phyloP scores from a whole-genome alignment of 805 yeast species.

The Metschnikowia noctiluminum region DNA sequence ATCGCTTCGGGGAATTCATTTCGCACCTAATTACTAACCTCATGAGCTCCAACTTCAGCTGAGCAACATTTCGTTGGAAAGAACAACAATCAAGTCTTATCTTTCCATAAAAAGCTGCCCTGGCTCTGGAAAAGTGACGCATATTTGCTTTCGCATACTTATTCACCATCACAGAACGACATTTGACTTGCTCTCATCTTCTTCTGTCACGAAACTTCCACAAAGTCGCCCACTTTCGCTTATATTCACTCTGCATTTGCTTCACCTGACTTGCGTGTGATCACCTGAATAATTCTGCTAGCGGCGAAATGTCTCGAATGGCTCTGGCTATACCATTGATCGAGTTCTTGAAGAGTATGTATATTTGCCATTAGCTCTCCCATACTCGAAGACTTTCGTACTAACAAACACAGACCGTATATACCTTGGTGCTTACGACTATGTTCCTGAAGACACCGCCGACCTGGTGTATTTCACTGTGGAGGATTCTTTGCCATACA shows the following conservation, averaged over 20 bases:
- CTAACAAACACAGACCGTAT: slow-evolving; percentile 52
- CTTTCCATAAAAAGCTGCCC: too few relatives aligned
- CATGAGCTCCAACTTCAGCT: background rate
- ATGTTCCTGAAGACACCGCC: slow-evolving; percentile 70
- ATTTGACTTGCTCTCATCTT: too few relatives aligned
- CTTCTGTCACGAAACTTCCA: background rate
- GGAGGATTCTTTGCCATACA: slow-evolving; percentile 88
- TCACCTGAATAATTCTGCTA: too few relatives aligned
- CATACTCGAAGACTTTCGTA: slow-evolving; percentile 5
- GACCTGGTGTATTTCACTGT: slow-evolving; percentile 84
- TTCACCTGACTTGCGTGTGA: too few relatives aligned
- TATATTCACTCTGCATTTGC: too few relatives aligned
- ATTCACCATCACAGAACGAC: too few relatives aligned
- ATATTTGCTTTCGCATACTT: too few relatives aligned
- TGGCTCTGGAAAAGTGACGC: too few relatives aligned
- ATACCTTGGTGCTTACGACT: slow-evolving; percentile 86
- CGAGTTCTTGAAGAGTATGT: slow-evolving; percentile 45
- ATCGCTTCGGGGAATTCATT: background rate
- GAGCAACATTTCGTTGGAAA: too few relatives aligned
- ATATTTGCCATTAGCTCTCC: background rate
- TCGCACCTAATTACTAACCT: slow-evolving; percentile 6
- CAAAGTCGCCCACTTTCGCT: slow-evolving; percentile 4
- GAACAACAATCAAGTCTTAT: too few relatives aligned
- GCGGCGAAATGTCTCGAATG: background rate
- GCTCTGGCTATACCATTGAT: slow-evolving; percentile 31